Evolutionary conservation across 1,284 basidiomycete species (phyloP).

Genomic region (Sphagnurus paluster): DNA sequence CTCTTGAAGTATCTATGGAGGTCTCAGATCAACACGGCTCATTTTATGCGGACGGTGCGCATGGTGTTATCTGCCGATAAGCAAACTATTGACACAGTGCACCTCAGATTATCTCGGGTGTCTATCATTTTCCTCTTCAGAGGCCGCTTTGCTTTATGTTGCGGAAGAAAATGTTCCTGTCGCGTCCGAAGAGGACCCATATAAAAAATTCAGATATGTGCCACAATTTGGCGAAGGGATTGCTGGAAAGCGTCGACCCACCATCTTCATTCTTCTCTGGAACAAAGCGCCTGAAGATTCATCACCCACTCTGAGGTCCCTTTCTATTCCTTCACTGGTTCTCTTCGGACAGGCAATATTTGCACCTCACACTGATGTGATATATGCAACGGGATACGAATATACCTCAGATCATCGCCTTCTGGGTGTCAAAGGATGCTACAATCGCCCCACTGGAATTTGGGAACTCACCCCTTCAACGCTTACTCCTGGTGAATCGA

Average conservation of each 20-base stretch:
- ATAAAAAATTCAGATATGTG: slow-evolving; percentile 49
- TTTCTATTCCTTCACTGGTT: slow-evolving; percentile 22
- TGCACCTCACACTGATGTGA: slow-evolving; percentile 34
- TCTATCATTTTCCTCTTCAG: slow-evolving; percentile 52
- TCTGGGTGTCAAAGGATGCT: slow-evolving; percentile 63
- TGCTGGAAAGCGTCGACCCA: slow-evolving; percentile 47
- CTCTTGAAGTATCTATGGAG: slow-evolving; percentile 45
- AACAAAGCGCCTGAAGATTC: slow-evolving; percentile 12
- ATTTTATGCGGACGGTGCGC: slow-evolving; percentile 63
- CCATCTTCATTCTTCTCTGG: slow-evolving; percentile 52
- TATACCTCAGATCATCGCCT: slow-evolving; percentile 53
- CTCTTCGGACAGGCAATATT: slow-evolving; percentile 62
- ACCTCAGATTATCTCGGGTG: slow-evolving; percentile 46
- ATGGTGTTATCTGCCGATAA: not conserved
- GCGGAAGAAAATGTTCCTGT: slow-evolving; percentile 48
- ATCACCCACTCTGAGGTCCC: slow-evolving; percentile 6
- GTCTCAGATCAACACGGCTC: slow-evolving; percentile 60
- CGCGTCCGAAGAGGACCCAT: slow-evolving; percentile 37
- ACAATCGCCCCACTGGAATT: slow-evolving; percentile 60
- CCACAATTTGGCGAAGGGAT: slow-evolving; percentile 60
- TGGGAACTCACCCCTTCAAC: slow-evolving; percentile 43
- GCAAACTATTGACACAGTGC: slow-evolving; percentile 5
- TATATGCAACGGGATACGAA: slow-evolving; percentile 66
- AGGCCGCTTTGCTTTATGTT: slow-evolving; percentile 52
- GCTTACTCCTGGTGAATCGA: slow-evolving; percentile 4